Base-by-base conservation (phyloP, 352 stramenopile species). In the Phytophthora podocarpi region DNA sequence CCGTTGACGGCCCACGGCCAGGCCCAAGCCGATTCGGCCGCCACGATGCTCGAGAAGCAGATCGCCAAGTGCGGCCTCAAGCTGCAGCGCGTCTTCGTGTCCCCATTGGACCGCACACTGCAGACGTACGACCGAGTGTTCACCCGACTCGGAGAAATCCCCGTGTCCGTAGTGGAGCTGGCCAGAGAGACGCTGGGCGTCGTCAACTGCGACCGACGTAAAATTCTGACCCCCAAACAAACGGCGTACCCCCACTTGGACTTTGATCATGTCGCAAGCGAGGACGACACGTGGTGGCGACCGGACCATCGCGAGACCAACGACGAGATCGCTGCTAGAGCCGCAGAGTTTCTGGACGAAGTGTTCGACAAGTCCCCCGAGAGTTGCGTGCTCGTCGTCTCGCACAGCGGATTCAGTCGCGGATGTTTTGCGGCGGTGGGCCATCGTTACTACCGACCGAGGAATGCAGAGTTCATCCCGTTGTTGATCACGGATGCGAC, bases 401-500 rank as follows among this genome's bases (percentile, higher is more conserved):
- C 79, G 12, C 82, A 91, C 67, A 86, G 74, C 35, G 82, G 82
- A 48, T 89, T 91, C 49, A 87, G 68, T 50, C 82, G 77, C 18
- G 79, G 67, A 7, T 89, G 82, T 64, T 79, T 89, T 39, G 60
- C 69, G 2, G 76, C 72, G n/a, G 58, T 91, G 13, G 75, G 74
- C 0, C 79, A 87, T 46, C 79, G 69, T 24, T 85, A 87, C 71
- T 91, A 86, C 49, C 78, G 81, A 20, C 82, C 82, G 11, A 58
- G 67, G 9, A 91, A 91, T 47, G 80, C 76, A 43, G 82, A 91
- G 39, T 82, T 87, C 30, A 77, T 91, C 24, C 82, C 82, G 15
- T 60, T 89, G 36, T 46, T 91, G 36, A 67, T 91, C 24, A 82
- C 72, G 18, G 58, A 74, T 34, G 56, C 56, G n/a, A 59, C 52